These are phyloP conservation scores for Mycena pura DNA, from an alignment of 768 basidiomycete genomes.

Conservation along the genomic window DNA sequence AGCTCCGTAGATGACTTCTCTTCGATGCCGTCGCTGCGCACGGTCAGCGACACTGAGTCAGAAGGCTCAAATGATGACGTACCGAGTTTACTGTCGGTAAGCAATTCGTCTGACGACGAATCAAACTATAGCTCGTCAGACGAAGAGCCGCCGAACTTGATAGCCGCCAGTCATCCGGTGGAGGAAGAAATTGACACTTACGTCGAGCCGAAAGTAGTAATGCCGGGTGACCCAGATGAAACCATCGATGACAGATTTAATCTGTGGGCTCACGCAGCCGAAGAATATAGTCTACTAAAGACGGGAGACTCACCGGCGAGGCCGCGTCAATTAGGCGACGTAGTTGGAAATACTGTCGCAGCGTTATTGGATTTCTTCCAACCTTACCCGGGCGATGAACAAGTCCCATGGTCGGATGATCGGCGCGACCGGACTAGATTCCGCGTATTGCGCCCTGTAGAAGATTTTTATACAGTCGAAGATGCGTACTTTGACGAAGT, in stretches of 20 bases:
- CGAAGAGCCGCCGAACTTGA: no score
- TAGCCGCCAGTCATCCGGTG: no score
- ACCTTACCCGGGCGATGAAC: conserved; percentile 2
- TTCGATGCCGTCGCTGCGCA: no score
- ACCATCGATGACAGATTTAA: background rate
- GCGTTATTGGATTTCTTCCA: background rate
- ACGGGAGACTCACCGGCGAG: background rate
- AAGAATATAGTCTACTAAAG: background rate
- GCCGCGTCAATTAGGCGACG: background rate
- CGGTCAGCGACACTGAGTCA: no score
- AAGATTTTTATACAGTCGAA: background rate
- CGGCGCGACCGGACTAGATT: background rate
- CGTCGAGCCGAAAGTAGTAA: no score
- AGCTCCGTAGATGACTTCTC: no score
- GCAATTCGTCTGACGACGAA: no score
- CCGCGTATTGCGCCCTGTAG: background rate
- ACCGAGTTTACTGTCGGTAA: no score
- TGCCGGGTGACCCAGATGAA: no score
- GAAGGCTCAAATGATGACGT: no score
- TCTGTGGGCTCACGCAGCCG: background rate
- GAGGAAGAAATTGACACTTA: no score
- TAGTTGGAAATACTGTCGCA: background rate
- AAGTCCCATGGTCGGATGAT: background rate
- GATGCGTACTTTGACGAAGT: background rate
- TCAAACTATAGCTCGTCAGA: no score